Evolutionary conservation across 805 yeast species (phyloP), one percentile per base, ranked within the genome.

Genomic region (Monosporozyma aerobia): DNA sequence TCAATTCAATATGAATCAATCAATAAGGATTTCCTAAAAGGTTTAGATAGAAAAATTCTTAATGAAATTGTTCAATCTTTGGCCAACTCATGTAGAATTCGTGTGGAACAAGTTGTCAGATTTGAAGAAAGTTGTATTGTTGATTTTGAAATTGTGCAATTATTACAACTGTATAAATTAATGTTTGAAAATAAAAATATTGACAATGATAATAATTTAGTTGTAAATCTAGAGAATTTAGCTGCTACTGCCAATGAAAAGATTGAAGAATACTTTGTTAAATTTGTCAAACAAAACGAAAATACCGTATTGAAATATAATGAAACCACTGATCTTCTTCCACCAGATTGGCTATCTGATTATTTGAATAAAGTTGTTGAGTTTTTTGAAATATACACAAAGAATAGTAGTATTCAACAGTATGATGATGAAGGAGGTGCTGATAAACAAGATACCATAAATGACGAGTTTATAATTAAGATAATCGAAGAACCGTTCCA

Each of bases 341-440:
- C 95, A 4, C 96, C 97, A 0, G 95, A 87, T 54, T 90, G 95
- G 90, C 69, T 87, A 23, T 72, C 78, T 48, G 83, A 80, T n/a
- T 81, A 83, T 58, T 75, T 68, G 30, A 57, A 53, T 44, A 59
- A 61, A 46, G 27, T 85, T 48, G 71, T 79, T 0, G 84, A 80
- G 14, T 71, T 85, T 30, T 72, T 83, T 53, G 80, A 80, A 1
- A 67, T 87, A 1, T 75, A 85, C 55, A 81, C 80, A 29, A 64
- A 56, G 23, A 44, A 54, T 5, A 55, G 71, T 57, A n/a, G 30
- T 22, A 23, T 5, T 11, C 53, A 60, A 2, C 44, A 47, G 14
- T 64, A 64, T 5, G 71, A 77, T 3, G 53, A 55, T 0, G 54
- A 55, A 30, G 22, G 16, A n/a, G 65, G 6, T 23, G 7, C 4